Conservation (phyloP, 108 stramenopile species). For the Skeletonema menzelii region DNA sequence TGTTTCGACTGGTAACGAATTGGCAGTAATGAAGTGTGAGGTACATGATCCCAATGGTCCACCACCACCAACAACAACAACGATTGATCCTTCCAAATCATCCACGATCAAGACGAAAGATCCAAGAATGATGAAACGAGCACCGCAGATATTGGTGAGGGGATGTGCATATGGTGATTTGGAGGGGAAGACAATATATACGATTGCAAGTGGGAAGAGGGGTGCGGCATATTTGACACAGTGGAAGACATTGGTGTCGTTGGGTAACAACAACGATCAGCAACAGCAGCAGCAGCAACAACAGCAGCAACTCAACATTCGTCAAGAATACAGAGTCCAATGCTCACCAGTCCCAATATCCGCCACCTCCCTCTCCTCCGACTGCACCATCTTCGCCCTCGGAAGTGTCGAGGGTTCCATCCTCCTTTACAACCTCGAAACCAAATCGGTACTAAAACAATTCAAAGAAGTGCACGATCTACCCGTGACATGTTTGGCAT, state of each 20-base stretch:
- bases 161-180: slow-evolving; percentile 87
- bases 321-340: slow-evolving; percentile 52
- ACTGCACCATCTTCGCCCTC: slow-evolving; percentile 56
- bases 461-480: slow-evolving; percentile 83
- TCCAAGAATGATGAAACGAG: slow-evolving; percentile 56
- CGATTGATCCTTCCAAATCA: not conserved
- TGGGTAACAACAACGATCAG: not conserved
- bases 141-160: slow-evolving; percentile 67
- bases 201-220: slow-evolving; percentile 69
- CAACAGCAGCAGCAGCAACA: slow-evolving; percentile 19
- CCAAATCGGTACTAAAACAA: slow-evolving; percentile 49
- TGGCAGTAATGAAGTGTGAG: slow-evolving; percentile 35
- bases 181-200: slow-evolving; percentile 67
- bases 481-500: slow-evolving; percentile 84
- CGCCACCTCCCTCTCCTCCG: slow-evolving; percentile 69
- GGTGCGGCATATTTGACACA: slow-evolving; percentile 70
- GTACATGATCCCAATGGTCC: slow-evolving; percentile 60
- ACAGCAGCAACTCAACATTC: not conserved
- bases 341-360: slow-evolving; percentile 74
- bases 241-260: slow-evolving; percentile 49
- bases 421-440: slow-evolving; percentile 55
- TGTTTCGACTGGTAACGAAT: slow-evolving; percentile 5
- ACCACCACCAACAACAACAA: slow-evolving; percentile 20
- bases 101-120: slow-evolving; percentile 20
- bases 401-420: slow-evolving; percentile 77